Conservation (phyloP, 257 asterid genomes). For the Phtheirospermum japonicum region DNA sequence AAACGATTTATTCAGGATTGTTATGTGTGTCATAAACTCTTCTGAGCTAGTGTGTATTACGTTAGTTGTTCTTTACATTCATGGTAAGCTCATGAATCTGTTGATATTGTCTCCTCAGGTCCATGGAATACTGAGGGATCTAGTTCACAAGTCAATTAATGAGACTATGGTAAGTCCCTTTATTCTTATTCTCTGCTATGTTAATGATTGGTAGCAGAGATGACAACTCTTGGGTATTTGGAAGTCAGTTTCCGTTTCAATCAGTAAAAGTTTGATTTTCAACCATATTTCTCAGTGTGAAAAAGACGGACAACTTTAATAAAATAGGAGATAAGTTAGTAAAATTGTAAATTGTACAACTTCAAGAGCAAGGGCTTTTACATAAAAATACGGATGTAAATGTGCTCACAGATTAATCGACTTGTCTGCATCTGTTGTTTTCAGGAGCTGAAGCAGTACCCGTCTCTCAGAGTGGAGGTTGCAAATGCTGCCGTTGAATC, state of each 20-base stretch:
- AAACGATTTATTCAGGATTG: conserved; percentile 6
- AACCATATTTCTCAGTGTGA: background rate
- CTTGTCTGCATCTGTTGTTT: conserved; percentile 14
- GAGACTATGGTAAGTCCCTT: conserved; percentile 68
- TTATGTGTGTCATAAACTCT: background rate
- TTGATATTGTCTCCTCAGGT: conserved; percentile 46
- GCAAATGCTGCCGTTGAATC: conserved; percentile 85
- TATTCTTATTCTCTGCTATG: background rate
- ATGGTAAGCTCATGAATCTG: conserved; percentile 6
- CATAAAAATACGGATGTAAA: background rate
- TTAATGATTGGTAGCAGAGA: background rate
- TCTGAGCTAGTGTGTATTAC: background rate
- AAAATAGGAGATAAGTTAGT: background rate
- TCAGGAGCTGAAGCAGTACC: conserved; percentile 97
- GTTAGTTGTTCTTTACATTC: background rate
- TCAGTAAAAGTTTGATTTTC: background rate
- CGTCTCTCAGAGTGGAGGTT: conserved; percentile 90
- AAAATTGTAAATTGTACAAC: background rate
- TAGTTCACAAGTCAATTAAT: conserved; percentile 82
- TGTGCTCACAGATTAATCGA: conserved; percentile 12
- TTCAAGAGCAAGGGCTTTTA: background rate
- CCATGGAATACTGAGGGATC: conserved; percentile 82
- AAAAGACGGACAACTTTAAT: background rate
- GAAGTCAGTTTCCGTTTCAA: conserved; percentile 1
- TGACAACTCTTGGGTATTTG: background rate